Evolutionary conservation across 345 rosid genomes (phyloP).

Genomic region (Ceriops decandra): DNA sequence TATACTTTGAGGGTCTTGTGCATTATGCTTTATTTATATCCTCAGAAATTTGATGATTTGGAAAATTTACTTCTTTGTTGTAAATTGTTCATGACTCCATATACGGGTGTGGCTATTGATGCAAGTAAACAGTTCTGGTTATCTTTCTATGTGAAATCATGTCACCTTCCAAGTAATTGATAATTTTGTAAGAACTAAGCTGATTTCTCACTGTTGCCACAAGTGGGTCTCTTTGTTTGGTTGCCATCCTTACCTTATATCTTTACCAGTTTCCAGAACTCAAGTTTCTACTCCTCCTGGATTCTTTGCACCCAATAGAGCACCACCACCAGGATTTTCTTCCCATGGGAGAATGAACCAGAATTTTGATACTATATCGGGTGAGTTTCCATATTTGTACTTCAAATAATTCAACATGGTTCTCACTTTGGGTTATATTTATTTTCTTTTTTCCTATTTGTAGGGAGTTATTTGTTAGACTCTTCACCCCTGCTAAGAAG

Average conservation of each 20-base stretch:
- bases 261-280: constrained; percentile 45
- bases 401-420: not conserved
- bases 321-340: constrained; percentile 94
- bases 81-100: too few relatives aligned
- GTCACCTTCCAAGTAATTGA: too few relatives aligned
- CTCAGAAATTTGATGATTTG: too few relatives aligned
- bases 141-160: too few relatives aligned
- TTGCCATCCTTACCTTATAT: constrained; percentile 1
- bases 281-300: constrained; percentile 88
- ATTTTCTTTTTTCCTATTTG: constrained; percentile 9
- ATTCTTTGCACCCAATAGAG: constrained; percentile 68
- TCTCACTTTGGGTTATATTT: constrained; percentile 1
- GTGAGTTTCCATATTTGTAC: constrained; percentile 32
- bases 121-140: too few relatives aligned
- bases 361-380: constrained; percentile 42
- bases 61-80: too few relatives aligned
- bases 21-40: too few relatives aligned
- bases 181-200: too few relatives aligned
- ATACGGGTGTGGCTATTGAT: too few relatives aligned
- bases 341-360: constrained; percentile 54
- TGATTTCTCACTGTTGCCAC: not conserved
- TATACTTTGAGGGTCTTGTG: too few relatives aligned
- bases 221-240: not conserved
- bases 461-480: constrained; percentile 56
- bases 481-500: constrained; percentile 49